Percentiles rank a stretch among this genome's conserved stretches.
Conservation (phyloP, 1,284 basidiomycete species). For the Tausonia pullulans region DNA sequence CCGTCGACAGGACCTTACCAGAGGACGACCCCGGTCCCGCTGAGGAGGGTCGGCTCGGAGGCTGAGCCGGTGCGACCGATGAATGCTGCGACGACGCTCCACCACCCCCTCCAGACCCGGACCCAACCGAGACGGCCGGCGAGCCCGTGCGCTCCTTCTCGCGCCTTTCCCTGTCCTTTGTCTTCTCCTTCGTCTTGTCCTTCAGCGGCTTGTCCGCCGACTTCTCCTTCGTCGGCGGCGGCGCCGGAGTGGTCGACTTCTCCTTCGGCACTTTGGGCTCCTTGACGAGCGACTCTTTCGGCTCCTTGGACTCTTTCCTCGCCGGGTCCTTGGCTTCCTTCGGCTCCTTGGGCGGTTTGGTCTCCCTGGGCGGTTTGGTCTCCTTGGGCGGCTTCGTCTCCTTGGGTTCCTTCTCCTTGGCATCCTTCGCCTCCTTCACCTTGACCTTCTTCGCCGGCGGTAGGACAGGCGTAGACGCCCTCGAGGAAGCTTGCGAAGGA, state of each 20-base stretch:
- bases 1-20: not conserved
- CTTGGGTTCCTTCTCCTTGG: no score
- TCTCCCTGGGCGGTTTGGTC: not conserved
- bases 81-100: not conserved
- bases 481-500: conserved; percentile 17
- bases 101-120: not conserved
- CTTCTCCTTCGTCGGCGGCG: no score
- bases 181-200: not conserved
- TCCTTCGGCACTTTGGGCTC: no score
- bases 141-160: not conserved
- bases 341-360: not conserved
- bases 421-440: no score
- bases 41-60: conserved; percentile 10
- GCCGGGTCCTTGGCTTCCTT: not conserved
- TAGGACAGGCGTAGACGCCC: not conserved
- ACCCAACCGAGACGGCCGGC: not conserved
- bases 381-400: no score
- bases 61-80: conserved; percentile 12
- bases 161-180: not conserved
- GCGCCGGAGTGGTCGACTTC: no score
- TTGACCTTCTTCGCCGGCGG: no score
- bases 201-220: not conserved
- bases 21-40: not conserved
- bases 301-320: not conserved
- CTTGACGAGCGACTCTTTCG: no score